Conservation (phyloP, 2,329 filamentous ascomycete species). For the Epichloe hybrida region DNA sequence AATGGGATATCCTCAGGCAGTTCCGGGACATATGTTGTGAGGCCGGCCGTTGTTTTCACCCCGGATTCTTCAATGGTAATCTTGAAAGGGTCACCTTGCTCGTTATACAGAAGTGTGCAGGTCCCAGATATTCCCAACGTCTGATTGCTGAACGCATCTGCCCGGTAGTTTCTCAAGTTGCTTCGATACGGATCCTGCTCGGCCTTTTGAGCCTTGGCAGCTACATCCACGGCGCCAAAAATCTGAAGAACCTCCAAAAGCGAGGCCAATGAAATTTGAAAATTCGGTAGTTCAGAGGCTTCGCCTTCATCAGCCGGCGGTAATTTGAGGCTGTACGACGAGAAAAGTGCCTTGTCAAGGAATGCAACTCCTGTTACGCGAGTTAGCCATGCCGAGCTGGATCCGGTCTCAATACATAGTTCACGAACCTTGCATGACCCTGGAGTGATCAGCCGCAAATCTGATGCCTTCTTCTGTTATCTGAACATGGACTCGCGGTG, state of each 20-base stretch:
- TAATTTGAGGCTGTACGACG: conserved; percentile 60
- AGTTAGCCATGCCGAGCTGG: neutral
- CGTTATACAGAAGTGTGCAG: conserved; percentile 67
- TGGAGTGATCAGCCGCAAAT: conserved; percentile 76
- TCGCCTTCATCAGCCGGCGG: conserved; percentile 23
- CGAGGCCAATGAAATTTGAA: conserved; percentile 76
- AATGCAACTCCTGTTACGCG: conserved; percentile 43
- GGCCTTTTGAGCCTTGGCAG: conserved; percentile 41
- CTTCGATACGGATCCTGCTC: conserved; percentile 48
- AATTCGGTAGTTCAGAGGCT: conserved; percentile 44
- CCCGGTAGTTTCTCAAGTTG: conserved; percentile 46
- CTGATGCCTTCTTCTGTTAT: conserved; percentile 76
- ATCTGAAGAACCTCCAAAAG: conserved; percentile 92
- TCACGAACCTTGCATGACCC: conserved; percentile 71
- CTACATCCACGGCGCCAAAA: conserved; percentile 68
- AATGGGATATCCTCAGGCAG: conserved; percentile 74
- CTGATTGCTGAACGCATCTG: conserved; percentile 72
- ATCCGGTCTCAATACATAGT: neutral
- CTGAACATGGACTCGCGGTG: conserved; percentile 48
- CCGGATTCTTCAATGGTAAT: conserved; percentile 77
- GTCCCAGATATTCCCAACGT: conserved; percentile 72
- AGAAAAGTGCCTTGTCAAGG: conserved; percentile 80
- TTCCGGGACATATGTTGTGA: conserved; percentile 77
- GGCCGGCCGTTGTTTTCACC: conserved; percentile 76
- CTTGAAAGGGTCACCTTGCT: conserved; percentile 64